Percentiles rank a stretch among this genome's conserved stretches.
Evolutionary conservation across 1,284 basidiomycete genomes (phyloP).

Genomic region (Pseudomicrostroma phylloplanum): DNA sequence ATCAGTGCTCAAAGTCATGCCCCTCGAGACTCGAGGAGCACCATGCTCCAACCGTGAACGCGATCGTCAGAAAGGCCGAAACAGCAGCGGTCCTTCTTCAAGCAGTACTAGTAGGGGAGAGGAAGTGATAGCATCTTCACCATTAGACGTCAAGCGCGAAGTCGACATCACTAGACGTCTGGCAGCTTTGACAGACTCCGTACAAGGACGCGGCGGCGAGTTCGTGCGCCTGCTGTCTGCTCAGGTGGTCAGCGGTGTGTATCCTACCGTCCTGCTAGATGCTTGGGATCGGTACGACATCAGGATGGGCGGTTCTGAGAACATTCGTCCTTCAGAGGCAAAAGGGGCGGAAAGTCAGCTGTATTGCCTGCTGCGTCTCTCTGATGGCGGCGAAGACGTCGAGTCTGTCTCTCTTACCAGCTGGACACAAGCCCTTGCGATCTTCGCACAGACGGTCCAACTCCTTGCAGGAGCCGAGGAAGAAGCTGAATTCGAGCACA

Average conservation of each 20-base stretch:
- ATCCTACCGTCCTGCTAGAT: conserved; percentile 68
- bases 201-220: conserved; percentile 9
- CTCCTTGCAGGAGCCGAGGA: conserved; percentile 72
- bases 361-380: conserved; percentile 80
- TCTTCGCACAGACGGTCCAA: conserved; percentile 83
- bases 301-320: conserved; percentile 62
- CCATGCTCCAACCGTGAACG: conserved; percentile 80
- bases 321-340: conserved; percentile 74
- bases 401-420: conserved; percentile 71
- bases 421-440: conserved; percentile 77
- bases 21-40: conserved; percentile 54
- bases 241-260: conserved; percentile 75
- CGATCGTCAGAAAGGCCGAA: conserved; percentile 71
- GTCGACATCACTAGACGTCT: conserved; percentile 76
- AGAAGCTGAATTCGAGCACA: conserved; percentile 82
- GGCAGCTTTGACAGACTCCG: conserved; percentile 61
- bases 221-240: conserved; percentile 51
- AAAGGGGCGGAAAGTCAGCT: conserved; percentile 31
- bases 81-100: conserved; percentile 57
- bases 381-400: conserved; percentile 80
- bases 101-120: conserved; percentile 24
- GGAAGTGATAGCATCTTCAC: conserved; percentile 52
- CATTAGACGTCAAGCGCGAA: conserved; percentile 75
- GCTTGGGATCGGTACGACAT: conserved; percentile 78
- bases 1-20: conserved; percentile 74